Evolutionary conservation across 192 early-diverging fungal species (phyloP).

Genomic region (Coemansia sp.): DNA sequence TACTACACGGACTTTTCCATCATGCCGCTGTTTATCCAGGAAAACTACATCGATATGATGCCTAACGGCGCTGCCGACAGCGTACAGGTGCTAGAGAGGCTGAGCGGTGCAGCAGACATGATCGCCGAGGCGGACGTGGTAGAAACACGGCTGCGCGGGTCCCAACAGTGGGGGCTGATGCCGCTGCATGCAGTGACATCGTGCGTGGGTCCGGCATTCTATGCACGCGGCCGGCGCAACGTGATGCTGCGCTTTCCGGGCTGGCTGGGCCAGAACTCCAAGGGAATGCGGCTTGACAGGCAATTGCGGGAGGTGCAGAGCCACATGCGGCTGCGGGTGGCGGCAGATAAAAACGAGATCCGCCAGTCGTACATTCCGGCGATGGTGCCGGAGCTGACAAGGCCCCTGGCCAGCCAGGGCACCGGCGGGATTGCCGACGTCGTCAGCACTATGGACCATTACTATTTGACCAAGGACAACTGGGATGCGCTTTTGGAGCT

Average conservation of each 20-base stretch:
- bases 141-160: constrained; percentile 70
- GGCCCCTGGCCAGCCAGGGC: constrained; percentile 32
- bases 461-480: constrained; percentile 85
- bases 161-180: constrained; percentile 90
- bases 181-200: constrained; percentile 82
- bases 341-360: constrained; percentile 82
- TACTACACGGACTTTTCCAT: constrained; percentile 91
- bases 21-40: constrained; percentile 91
- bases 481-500: constrained; percentile 85
- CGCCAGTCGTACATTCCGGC: constrained; percentile 83
- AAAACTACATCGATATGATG: constrained; percentile 79
- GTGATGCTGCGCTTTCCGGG: constrained; percentile 54
- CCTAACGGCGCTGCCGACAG: constrained; percentile 52
- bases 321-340: constrained; percentile 77
- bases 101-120: constrained; percentile 82
- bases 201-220: constrained; percentile 80
- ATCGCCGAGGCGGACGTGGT: constrained; percentile 82
- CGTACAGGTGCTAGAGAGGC: constrained; percentile 56
- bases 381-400: constrained; percentile 37
- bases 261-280: constrained; percentile 91
- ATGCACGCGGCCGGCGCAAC: constrained; percentile 64
- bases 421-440: constrained; percentile 65
- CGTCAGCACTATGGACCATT: constrained; percentile 88
- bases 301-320: constrained; percentile 81
- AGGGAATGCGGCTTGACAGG: constrained; percentile 65